phyloP scores from a whole-genome alignment of 2,329 filamentous ascomycete genomes.

The Ophiostoma populinum region DNA sequence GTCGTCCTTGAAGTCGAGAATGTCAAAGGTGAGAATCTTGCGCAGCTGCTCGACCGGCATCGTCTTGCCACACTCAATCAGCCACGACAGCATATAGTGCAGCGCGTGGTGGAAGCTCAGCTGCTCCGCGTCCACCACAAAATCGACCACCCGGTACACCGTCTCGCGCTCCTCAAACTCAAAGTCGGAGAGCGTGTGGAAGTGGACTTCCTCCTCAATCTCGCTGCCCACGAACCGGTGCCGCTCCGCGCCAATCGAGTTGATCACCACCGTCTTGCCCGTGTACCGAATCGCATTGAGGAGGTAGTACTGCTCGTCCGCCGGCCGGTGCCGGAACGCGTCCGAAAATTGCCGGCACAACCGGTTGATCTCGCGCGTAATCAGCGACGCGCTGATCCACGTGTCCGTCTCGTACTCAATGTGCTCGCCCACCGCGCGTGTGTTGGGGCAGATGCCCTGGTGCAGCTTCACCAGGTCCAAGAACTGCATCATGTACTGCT shows the following conservation, averaged over 20 bases:
- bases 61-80: conserved; percentile 73
- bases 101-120: conserved; percentile 97
- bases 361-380: conserved; percentile 88
- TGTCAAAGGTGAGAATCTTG: conserved; percentile 53
- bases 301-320: conserved; percentile 49
- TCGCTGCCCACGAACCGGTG: conserved; percentile 72
- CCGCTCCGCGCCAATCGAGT: conserved; percentile 75
- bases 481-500: conserved; percentile 83
- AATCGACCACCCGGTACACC: conserved; percentile 59
- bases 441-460: conserved; percentile 91
- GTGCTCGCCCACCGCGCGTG: conserved; percentile 82
- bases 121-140: conserved; percentile 71
- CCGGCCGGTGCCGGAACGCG: conserved; percentile 55
- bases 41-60: conserved; percentile 52
- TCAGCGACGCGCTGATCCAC: conserved; percentile 90
- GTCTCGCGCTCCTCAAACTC: conserved; percentile 50
- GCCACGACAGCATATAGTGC: conserved; percentile 91
- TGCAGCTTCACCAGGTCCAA: conserved; percentile 89
- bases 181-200: conserved; percentile 61
- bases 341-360: conserved; percentile 79
- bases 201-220: conserved; percentile 69
- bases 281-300: conserved; percentile 54
- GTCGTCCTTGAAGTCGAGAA: conserved; percentile 49
- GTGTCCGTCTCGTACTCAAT: conserved; percentile 96
- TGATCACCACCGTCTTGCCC: conserved; percentile 70